Evolutionary conservation across 108 stramenopile species (phyloP).

Genomic region (Aurantiochytrium sp.): DNA sequence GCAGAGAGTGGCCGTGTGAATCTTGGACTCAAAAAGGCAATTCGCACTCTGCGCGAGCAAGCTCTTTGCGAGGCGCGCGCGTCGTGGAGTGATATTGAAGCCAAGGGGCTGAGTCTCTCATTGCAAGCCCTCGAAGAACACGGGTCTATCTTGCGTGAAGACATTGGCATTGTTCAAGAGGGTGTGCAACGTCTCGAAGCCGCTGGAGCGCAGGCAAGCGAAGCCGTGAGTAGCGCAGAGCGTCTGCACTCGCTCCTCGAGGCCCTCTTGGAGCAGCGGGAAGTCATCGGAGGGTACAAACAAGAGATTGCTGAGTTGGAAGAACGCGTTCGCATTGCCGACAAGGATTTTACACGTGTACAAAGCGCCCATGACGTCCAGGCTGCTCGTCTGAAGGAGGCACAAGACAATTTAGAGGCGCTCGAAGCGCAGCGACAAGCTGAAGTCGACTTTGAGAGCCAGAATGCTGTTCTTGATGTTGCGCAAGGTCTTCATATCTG

Average conservation of each 20-base stretch:
- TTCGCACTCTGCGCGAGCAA: neutral
- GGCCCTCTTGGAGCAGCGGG: conserved; percentile 7
- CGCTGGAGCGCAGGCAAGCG: neutral
- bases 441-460: neutral
- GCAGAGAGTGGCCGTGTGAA: neutral
- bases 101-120: neutral
- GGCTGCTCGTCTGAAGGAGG: neutral
- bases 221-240: neutral
- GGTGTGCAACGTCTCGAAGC: neutral
- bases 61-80: neutral
- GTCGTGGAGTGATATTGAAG: neutral
- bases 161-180: neutral
- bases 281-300: neutral
- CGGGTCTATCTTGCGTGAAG: neutral
- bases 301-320: neutral
- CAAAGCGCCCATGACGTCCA: neutral
- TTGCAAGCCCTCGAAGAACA: neutral
- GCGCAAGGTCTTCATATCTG: neutral
- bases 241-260: neutral
- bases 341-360: neutral
- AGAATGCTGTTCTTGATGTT: neutral
- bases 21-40: neutral
- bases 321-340: neutral
- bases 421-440: neutral
- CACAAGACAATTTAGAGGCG: neutral